Percentiles rank a stretch among this genome's conserved stretches.
Evolutionary conservation across 176 grass and related monocot genomes (phyloP).

Genomic region (Carex littledalei): DNA sequence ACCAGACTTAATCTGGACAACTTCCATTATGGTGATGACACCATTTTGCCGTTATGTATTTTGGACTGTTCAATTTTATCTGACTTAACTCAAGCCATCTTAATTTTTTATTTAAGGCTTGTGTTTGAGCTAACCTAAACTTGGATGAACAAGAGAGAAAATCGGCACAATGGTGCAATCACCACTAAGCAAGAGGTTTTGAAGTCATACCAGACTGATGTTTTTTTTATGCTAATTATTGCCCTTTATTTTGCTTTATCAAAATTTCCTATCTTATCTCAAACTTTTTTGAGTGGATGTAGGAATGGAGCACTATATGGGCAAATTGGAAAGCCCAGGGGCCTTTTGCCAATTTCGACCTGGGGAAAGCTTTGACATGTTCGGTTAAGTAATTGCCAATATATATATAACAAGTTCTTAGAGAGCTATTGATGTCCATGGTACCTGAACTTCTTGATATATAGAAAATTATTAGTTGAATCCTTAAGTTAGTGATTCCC

Average conservation of each 20-base stretch:
- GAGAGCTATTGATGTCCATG: not conserved
- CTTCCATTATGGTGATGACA: not conserved
- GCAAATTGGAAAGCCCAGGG: slow-evolving; percentile 47
- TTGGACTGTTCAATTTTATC: not conserved
- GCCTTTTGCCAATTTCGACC: slow-evolving; percentile 41
- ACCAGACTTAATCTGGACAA: not conserved
- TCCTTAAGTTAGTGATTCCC: slow-evolving; percentile 6
- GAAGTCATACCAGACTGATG: not conserved
- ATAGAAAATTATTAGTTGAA: slow-evolving; percentile 16
- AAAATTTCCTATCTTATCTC: not conserved
- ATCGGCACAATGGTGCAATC: not conserved
- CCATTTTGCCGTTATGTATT: not conserved
- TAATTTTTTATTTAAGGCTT: not conserved
- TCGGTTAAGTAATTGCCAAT: slow-evolving; percentile 31
- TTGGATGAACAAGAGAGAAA: not conserved
- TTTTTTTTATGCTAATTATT: not conserved
- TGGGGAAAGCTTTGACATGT: slow-evolving; percentile 70
- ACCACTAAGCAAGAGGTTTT: not conserved
- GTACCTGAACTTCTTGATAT: slow-evolving; percentile 9
- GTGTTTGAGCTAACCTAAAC: not conserved
- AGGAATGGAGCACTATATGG: slow-evolving; percentile 68
- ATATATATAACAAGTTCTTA: not conserved
- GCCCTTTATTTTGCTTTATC: not conserved
- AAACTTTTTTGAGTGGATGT: slow-evolving; percentile 22
- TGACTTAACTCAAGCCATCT: not conserved